Conservation (phyloP, 495 filamentous ascomycete species). For the Friedmanniomyces simplex region DNA sequence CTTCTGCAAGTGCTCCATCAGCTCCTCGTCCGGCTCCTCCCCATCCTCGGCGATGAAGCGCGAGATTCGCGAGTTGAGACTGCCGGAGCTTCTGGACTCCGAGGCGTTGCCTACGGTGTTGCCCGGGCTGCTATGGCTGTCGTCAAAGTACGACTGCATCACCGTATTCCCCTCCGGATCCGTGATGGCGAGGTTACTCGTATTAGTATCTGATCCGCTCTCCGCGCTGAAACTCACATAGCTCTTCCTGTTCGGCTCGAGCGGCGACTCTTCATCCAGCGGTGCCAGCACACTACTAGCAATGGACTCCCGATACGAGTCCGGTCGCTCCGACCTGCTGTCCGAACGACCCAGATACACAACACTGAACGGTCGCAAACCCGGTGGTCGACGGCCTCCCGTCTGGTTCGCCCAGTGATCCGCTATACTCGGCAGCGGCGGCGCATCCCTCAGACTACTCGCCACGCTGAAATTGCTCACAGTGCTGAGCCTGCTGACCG, state of each 20-base stretch:
- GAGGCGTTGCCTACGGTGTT: conserved; percentile 32
- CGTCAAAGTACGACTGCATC: conserved; percentile 74
- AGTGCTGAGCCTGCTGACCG: conserved; percentile 82
- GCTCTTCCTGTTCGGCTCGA: conserved; percentile 84
- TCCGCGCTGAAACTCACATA: conserved; percentile 79
- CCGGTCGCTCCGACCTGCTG: conserved; percentile 26
- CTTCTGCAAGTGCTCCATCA: conserved; percentile 60
- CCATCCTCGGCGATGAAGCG: conserved; percentile 62
- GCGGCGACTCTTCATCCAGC: conserved; percentile 82
- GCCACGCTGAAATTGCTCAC: conserved; percentile 89
- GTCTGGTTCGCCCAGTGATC: conserved; percentile 74
- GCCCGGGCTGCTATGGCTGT: conserved; percentile 60
- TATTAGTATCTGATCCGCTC: conserved; percentile 55
- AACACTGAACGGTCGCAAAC: conserved; percentile 52
- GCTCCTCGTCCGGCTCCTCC: conserved; percentile 64
- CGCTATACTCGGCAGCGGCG: conserved; percentile 92
- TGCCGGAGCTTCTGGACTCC: conserved; percentile 44
- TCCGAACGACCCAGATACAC: conserved; percentile 41
- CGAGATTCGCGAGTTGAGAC: conserved; percentile 56
- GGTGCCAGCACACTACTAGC: conserved; percentile 79
- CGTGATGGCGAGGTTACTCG: conserved; percentile 46
- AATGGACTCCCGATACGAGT: conserved; percentile 71
- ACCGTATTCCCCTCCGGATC: conserved; percentile 60
- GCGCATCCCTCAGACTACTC: conserved; percentile 76
- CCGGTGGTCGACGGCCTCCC: conserved; percentile 34